A percentile compares a stretch with the other conserved stretches of the same genome.
Conservation (phyloP, 2,329 filamentous ascomycete species). For the Blumeria hordei region DNA sequence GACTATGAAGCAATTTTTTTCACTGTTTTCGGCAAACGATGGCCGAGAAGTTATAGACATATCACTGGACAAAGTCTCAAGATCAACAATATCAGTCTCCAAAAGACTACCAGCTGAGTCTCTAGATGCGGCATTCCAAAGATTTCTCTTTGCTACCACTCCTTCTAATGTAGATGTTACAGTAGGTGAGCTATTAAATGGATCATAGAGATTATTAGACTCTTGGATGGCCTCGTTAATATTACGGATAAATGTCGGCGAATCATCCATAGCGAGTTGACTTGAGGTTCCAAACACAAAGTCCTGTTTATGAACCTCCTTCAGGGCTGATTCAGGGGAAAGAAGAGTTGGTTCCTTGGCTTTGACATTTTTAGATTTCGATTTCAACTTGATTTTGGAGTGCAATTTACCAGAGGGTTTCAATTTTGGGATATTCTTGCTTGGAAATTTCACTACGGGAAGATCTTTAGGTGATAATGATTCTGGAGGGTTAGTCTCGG, state of each 20-base stretch:
- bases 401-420: slow-evolving; percentile 5
- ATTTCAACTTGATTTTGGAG: slow-evolving; percentile 7
- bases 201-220: slow-evolving; percentile 25
- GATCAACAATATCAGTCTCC: slow-evolving; percentile 28
- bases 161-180: slow-evolving; percentile 2
- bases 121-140: slow-evolving; percentile 51
- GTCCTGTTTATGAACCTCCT: slow-evolving; percentile 42
- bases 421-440: slow-evolving; percentile 20
- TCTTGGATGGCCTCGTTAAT: slow-evolving; percentile 34
- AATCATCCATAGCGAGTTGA: slow-evolving; percentile 51
- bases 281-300: slow-evolving; percentile 74
- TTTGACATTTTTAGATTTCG: slow-evolving; percentile 9
- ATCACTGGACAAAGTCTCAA: slow-evolving; percentile 19
- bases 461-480: slow-evolving; percentile 4
- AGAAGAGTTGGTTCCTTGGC: slow-evolving; percentile 24
- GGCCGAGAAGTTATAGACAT: neutral
- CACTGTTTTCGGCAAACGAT: neutral
- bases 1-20: neutral
- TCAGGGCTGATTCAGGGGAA: slow-evolving; percentile 43
- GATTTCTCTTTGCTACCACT: slow-evolving; percentile 15
- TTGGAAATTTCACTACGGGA: slow-evolving; percentile 18
- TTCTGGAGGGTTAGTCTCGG: slow-evolving; percentile 12
- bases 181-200: slow-evolving; percentile 14
- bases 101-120: slow-evolving; percentile 36
- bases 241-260: slow-evolving; percentile 37